Evolutionary conservation across 2,329 filamentous ascomycete species (phyloP).

Genomic region (Tricladium varicosporioides): DNA sequence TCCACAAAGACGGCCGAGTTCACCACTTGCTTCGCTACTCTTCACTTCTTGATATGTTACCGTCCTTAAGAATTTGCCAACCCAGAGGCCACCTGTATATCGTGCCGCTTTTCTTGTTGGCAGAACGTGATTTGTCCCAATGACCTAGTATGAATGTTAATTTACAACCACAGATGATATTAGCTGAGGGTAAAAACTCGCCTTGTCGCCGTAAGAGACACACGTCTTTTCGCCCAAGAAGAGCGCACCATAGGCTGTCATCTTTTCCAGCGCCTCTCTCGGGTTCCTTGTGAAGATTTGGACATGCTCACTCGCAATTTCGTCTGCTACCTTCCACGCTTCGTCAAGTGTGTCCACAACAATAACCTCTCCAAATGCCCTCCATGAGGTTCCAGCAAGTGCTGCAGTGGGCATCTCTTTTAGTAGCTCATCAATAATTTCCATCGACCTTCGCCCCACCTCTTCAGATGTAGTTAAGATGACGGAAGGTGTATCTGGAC

Average conservation of each 20-base stretch:
- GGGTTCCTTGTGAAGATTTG: slow-evolving; percentile 48
- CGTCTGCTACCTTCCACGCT: slow-evolving; percentile 43
- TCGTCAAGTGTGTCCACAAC: slow-evolving; percentile 43
- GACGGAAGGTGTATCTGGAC: slow-evolving; percentile 49
- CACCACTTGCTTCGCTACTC: slow-evolving; percentile 42
- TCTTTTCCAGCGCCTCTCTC: slow-evolving; percentile 47
- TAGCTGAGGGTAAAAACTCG: slow-evolving; percentile 17
- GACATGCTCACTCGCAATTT: slow-evolving; percentile 50
- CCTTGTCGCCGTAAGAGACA: slow-evolving; percentile 53
- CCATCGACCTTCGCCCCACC: slow-evolving; percentile 39
- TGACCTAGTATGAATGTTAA: slow-evolving; percentile 37
- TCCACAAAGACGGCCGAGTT: slow-evolving; percentile 48
- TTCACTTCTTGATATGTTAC: slow-evolving; percentile 53
- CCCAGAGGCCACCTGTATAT: slow-evolving; percentile 53
- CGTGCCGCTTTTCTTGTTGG: slow-evolving; percentile 46
- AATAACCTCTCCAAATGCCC: slow-evolving; percentile 44
- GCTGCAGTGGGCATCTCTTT: slow-evolving; percentile 41
- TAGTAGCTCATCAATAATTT: slow-evolving; percentile 38
- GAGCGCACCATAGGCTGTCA: slow-evolving; percentile 49
- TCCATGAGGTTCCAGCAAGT: slow-evolving; percentile 45
- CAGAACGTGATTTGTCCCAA: slow-evolving; percentile 54
- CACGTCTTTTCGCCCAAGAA: slow-evolving; percentile 52
- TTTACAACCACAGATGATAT: not conserved
- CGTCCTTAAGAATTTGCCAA: slow-evolving; percentile 52
- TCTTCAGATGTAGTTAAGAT: slow-evolving; percentile 46